Percentiles rank a stretch among this genome's conserved stretches.
phyloP scores from a whole-genome alignment of 345 rosid genomes.

The Citropsis articulata region DNA sequence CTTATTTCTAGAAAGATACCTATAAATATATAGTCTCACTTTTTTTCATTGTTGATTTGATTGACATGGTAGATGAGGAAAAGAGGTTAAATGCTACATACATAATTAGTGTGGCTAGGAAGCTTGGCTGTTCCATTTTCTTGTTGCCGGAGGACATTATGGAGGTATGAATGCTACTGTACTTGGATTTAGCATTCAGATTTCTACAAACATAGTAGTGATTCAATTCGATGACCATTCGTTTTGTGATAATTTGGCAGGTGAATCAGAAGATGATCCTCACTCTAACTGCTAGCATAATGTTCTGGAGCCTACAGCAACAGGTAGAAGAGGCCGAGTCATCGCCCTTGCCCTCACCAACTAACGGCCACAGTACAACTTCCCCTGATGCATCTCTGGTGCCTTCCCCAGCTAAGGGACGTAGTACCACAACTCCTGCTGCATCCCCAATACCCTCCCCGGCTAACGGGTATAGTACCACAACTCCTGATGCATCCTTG shows the following conservation, averaged over 20 bases:
- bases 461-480: constrained; percentile 30
- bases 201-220: not conserved
- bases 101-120: constrained; percentile 89
- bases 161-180: constrained; percentile 49
- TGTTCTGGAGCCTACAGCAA: constrained; percentile 85
- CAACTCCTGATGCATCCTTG: constrained; percentile 43
- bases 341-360: constrained; percentile 31
- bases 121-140: constrained; percentile 97
- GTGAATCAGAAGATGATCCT: constrained; percentile 95
- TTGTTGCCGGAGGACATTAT: constrained; percentile 93
- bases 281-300: constrained; percentile 79
- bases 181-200: not conserved
- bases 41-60: constrained; percentile 8
- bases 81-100: constrained; percentile 95
- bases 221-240: not conserved
- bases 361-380: constrained; percentile 31
- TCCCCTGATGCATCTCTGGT: constrained; percentile 63
- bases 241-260: constrained; percentile 32
- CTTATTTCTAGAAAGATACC: not conserved
- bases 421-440: constrained; percentile 31
- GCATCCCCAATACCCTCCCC: constrained; percentile 51
- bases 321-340: constrained; percentile 50
- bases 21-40: not conserved
- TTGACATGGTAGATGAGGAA: constrained; percentile 57
- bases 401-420: constrained; percentile 46